Conservation (phyloP, 345 rosid genomes). For the Eucalyptus erythrocorys region DNA sequence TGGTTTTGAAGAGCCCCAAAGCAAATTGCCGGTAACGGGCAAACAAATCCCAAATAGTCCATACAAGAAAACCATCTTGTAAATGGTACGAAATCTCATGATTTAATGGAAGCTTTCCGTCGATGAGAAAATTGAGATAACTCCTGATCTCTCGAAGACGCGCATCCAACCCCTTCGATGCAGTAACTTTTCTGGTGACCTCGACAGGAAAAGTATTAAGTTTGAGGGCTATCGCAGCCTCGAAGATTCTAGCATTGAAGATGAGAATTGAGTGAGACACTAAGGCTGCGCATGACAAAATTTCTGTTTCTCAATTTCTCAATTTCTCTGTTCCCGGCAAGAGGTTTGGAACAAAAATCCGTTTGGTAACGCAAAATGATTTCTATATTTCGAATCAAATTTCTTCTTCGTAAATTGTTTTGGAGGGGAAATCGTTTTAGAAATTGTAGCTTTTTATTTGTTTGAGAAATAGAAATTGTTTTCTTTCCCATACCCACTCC, state of each 20-base stretch:
- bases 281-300: too few species aligned
- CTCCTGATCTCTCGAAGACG: slow-evolving; percentile 43
- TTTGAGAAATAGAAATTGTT: too few species aligned
- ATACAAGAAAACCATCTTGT: slow-evolving; percentile 22
- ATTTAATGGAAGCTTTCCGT: slow-evolving; percentile 55
- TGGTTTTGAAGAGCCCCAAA: background rate
- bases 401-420: too few species aligned
- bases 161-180: slow-evolving; percentile 71
- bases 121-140: slow-evolving; percentile 66
- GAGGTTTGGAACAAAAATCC: too few species aligned
- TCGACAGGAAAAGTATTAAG: background rate
- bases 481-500: too few species aligned
- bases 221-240: background rate
- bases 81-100: slow-evolving; percentile 61
- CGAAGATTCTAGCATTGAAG: background rate
- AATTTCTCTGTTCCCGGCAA: too few species aligned
- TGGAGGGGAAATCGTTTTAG: too few species aligned
- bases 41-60: background rate
- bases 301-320: too few species aligned
- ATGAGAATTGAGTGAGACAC: too few species aligned
- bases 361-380: too few species aligned
- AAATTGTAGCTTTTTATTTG: too few species aligned
- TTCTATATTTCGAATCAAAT: too few species aligned
- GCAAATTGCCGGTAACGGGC: background rate
- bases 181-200: slow-evolving; percentile 60